A percentile compares a stretch with the other conserved stretches of the same genome.
Conservation (phyloP, 768 basidiomycete species). For the Lactarius psammicola region DNA sequence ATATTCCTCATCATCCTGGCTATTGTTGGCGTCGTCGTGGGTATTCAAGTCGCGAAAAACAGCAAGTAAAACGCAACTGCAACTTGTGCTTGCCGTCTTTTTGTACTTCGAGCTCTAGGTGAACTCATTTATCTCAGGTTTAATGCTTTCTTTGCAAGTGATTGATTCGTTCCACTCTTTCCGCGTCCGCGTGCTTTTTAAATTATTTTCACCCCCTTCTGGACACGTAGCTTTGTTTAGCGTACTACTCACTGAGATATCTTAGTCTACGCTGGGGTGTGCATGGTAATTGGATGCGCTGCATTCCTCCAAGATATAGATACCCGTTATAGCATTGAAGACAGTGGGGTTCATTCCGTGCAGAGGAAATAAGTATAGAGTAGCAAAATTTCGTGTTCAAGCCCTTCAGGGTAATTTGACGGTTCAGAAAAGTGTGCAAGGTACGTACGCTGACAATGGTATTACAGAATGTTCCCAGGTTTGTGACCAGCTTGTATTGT, state of each 20-base stretch:
- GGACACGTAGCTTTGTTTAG: slow-evolving; percentile 10
- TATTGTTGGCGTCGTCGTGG: slow-evolving; percentile 62
- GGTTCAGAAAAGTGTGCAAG: too few species aligned
- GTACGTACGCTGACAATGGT: too few species aligned
- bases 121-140: slow-evolving; percentile 10
- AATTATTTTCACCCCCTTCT: slow-evolving; percentile 4
- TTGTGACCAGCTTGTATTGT: not conserved
- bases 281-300: slow-evolving; percentile 3
- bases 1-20: slow-evolving; percentile 62
- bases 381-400: too few species aligned
- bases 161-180: slow-evolving; percentile 9
- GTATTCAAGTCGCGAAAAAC: slow-evolving; percentile 52
- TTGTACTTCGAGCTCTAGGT: not conserved
- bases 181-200: not conserved
- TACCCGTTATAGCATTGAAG: slow-evolving; percentile 12
- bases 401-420: too few species aligned
- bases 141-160: slow-evolving; percentile 7
- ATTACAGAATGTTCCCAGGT: not conserved
- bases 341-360: not conserved
- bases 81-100: not conserved
- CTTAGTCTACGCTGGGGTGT: slow-evolving; percentile 9
- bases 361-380: not conserved
- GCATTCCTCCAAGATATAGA: slow-evolving; percentile 8
- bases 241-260: slow-evolving; percentile 8
- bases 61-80: slow-evolving; percentile 33